Percentiles rank a stretch among this genome's conserved stretches.
Evolutionary conservation across 2,329 filamentous ascomycete species (phyloP).

Genomic region (Verticillium nubilum): DNA sequence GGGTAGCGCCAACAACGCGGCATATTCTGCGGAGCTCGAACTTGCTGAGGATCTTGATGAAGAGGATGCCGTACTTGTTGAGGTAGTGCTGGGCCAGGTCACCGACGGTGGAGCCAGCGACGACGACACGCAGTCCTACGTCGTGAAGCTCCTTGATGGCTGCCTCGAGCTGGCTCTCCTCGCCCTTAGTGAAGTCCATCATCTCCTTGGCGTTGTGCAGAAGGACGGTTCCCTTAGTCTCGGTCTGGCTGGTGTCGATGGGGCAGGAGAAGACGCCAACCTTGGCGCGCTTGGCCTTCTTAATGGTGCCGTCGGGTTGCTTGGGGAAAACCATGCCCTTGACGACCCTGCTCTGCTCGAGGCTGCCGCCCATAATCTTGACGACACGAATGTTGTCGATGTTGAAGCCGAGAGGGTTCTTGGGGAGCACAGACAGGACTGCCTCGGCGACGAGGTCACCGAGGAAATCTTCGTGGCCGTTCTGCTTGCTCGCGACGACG

Average conservation of each 20-base stretch:
- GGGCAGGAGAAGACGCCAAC: slow-evolving; percentile 96
- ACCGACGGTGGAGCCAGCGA: slow-evolving; percentile 89
- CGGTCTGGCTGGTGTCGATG: slow-evolving; percentile 91
- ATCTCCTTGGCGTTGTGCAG: slow-evolving; percentile 98
- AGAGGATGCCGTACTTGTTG: slow-evolving; percentile 92
- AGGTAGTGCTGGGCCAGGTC: slow-evolving; percentile 93
- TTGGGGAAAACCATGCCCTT: slow-evolving; percentile 98
- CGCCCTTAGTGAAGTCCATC: slow-evolving; percentile 96
- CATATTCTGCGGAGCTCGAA: slow-evolving; percentile 94
- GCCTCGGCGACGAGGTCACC: slow-evolving; percentile 82
- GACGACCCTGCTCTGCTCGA: slow-evolving; percentile 90
- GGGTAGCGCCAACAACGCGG: slow-evolving; percentile 92
- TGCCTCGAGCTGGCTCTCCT: slow-evolving; percentile 86
- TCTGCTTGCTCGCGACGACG: slow-evolving; percentile 95
- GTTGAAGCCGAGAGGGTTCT: slow-evolving; percentile 95
- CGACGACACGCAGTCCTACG: slow-evolving; percentile 83
- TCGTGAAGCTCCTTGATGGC: slow-evolving; percentile 95
- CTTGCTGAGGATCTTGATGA: slow-evolving; percentile 96
- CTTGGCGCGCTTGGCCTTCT: slow-evolving; percentile 89
- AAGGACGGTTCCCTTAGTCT: slow-evolving; percentile 97
- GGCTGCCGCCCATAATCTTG: slow-evolving; percentile 97
- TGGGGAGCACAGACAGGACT: slow-evolving; percentile 82
- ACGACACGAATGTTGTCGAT: slow-evolving; percentile 98
- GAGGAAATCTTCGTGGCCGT: slow-evolving; percentile 83
- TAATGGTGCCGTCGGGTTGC: slow-evolving; percentile 86